phyloP scores from a whole-genome alignment of 306 rosid species.

The Cucumis cinereus region DNA sequence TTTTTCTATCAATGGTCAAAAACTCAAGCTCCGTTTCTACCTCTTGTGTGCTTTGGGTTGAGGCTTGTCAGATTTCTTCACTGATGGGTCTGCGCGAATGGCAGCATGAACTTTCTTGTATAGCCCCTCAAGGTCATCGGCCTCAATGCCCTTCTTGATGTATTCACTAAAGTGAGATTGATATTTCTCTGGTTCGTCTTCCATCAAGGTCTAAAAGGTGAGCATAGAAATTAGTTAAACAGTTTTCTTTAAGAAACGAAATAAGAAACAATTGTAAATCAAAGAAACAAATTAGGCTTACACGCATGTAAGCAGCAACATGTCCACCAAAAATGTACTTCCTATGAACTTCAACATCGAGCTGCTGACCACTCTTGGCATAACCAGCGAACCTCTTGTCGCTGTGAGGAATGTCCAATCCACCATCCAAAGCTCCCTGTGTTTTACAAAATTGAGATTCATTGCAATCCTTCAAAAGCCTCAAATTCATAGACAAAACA shows the following conservation, averaged over 20 bases:
- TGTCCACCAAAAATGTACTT: slow-evolving; percentile 73
- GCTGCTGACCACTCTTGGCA: slow-evolving; percentile 51
- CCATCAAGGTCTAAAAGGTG: slow-evolving; percentile 30
- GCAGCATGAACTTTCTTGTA: slow-evolving; percentile 86
- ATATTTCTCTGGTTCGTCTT: slow-evolving; percentile 81
- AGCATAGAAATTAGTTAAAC: too few species aligned
- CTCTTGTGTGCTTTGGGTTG: slow-evolving; percentile 58
- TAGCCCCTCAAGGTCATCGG: slow-evolving; percentile 46
- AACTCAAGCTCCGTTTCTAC: slow-evolving; percentile 8
- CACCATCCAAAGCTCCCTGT: slow-evolving; percentile 91
- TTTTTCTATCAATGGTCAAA: background rate
- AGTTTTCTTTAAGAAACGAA: background rate
- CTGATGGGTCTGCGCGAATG: slow-evolving; percentile 47
- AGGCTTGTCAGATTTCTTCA: slow-evolving; percentile 41
- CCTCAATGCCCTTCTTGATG: slow-evolving; percentile 43
- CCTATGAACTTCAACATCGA: slow-evolving; percentile 72
- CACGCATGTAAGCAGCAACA: slow-evolving; percentile 64
- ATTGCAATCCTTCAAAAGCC: background rate
- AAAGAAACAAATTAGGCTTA: background rate
- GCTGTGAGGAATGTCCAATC: slow-evolving; percentile 80
- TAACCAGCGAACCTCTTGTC: slow-evolving; percentile 90
- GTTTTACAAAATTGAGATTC: background rate
- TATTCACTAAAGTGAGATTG: slow-evolving; percentile 66
- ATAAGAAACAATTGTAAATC: background rate
- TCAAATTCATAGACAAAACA: background rate